Percentiles rank a stretch among this genome's conserved stretches.
phyloP scores from a whole-genome alignment of 1,139 yeast genomes.

The Yamadazyma jaroonii region DNA sequence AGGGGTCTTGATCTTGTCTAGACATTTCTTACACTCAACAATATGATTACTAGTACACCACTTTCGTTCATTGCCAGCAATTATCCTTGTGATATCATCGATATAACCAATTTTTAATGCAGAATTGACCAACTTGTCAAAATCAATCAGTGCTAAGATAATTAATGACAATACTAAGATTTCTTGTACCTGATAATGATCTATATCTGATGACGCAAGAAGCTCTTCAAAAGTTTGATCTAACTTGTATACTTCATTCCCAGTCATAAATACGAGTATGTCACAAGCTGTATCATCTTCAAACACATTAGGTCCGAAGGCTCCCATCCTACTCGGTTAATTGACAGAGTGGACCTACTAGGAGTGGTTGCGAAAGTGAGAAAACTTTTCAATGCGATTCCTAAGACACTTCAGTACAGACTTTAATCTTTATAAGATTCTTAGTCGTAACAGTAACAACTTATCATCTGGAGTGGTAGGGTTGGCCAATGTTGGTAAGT shows the following conservation, averaged over 20 bases:
- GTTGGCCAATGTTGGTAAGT: slow-evolving; percentile 74
- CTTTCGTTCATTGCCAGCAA: not conserved
- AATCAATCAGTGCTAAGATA: slow-evolving; percentile 8
- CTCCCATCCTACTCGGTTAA: slow-evolving; percentile 14
- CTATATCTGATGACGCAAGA: slow-evolving; percentile 7
- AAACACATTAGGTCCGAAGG: slow-evolving; percentile 16
- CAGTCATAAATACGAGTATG: slow-evolving; percentile 6
- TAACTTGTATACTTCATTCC: not conserved
- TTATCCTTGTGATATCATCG: slow-evolving; percentile 5
- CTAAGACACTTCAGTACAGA: not conserved
- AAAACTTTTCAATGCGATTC: slow-evolving; percentile 3
- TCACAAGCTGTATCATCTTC: slow-evolving; percentile 17
- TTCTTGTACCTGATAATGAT: slow-evolving; percentile 10
- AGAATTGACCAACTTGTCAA: slow-evolving; percentile 3
- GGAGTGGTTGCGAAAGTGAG: not conserved
- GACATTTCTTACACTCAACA: slow-evolving; percentile 3
- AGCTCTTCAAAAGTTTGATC: too few species aligned
- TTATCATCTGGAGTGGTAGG: slow-evolving; percentile 64
- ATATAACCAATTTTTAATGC: not conserved
- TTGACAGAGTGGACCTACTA: not conserved
- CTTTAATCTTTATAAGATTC: slow-evolving; percentile 12
- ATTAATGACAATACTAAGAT: slow-evolving; percentile 8
- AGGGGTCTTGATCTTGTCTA: slow-evolving; percentile 4
- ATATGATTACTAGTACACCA: slow-evolving; percentile 4
- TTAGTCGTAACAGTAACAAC: slow-evolving; percentile 58